Conservation (phyloP, 106 monocot species). For the Xerophyta viscosa region DNA sequence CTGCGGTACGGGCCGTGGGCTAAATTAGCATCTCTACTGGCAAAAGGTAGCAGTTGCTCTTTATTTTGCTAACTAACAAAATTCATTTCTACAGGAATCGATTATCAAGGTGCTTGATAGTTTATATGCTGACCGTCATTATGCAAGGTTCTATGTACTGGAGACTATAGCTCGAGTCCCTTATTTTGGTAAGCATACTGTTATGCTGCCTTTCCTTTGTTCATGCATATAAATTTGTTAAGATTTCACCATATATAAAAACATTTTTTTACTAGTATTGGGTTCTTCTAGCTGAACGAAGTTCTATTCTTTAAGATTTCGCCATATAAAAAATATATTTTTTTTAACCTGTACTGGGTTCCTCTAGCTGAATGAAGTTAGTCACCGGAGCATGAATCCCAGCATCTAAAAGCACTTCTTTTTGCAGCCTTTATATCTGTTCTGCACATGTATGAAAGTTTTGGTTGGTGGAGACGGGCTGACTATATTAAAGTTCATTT, state of each 20-base stretch:
- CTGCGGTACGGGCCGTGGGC: too few species aligned
- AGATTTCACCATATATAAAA: not conserved
- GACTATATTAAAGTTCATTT: conserved; percentile 99
- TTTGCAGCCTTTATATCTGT: conserved; percentile 90
- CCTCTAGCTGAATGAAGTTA: not conserved
- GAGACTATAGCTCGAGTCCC: conserved; percentile 99
- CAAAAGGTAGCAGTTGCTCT: not conserved
- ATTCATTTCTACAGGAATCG: conserved; percentile 46
- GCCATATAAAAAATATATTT: too few species aligned
- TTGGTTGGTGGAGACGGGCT: conserved; percentile 98
- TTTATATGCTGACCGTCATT: conserved; percentile 72
- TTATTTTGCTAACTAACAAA: not conserved
- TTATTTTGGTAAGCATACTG: conserved; percentile 69
- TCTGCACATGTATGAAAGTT: conserved; percentile 93
- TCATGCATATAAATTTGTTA: not conserved
- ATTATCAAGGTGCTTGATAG: conserved; percentile 65
- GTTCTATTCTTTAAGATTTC: not conserved
- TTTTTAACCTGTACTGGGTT: too few species aligned
- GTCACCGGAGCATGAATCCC: too few species aligned
- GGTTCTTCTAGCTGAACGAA: not conserved
- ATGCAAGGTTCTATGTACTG: conserved; percentile 91
- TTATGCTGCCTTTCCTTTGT: not conserved
- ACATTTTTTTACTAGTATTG: too few species aligned
- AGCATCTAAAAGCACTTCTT: not conserved
- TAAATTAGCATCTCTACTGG: too few species aligned